These are phyloP conservation scores for Solanum aculeatissimum DNA, from an alignment of 305 asterid genomes.

Conservation along the genomic window DNA sequence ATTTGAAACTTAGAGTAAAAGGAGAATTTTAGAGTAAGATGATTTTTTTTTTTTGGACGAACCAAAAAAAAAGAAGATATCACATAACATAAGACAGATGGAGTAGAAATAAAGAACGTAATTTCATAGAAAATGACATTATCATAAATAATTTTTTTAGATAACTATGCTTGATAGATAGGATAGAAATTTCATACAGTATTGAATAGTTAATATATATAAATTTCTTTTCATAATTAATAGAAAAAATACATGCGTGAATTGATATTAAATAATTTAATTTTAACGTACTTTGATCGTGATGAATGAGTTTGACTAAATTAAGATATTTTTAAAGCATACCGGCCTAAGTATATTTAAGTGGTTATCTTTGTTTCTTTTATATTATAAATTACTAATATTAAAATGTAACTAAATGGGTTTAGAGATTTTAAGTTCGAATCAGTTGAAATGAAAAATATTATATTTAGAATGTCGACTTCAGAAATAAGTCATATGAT, in stretches of 20 bases:
- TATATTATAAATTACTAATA: not conserved
- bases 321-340: not conserved
- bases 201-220: not conserved
- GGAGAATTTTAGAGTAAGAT: too few relatives aligned
- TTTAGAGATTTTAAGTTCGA: not conserved
- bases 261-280: not conserved
- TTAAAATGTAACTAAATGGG: not conserved
- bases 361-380: not conserved
- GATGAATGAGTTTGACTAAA: not conserved
- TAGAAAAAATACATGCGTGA: not conserved
- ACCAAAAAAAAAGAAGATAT: rapidly evolving
- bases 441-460: not conserved
- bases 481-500: too few relatives aligned
- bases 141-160: too few relatives aligned
- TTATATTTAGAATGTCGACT: too few relatives aligned
- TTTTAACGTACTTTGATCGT: not conserved
- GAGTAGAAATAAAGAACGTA: too few relatives aligned
- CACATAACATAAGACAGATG: too few relatives aligned
- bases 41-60: too few relatives aligned
- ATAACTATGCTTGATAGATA: too few relatives aligned
- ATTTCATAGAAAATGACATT: too few relatives aligned
- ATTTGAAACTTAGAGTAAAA: too few relatives aligned
- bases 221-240: not conserved
- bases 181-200: not conserved
- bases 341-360: not conserved